phyloP scores from a whole-genome alignment of 805 yeast species.

The Aciculoconidium aculeatum region DNA sequence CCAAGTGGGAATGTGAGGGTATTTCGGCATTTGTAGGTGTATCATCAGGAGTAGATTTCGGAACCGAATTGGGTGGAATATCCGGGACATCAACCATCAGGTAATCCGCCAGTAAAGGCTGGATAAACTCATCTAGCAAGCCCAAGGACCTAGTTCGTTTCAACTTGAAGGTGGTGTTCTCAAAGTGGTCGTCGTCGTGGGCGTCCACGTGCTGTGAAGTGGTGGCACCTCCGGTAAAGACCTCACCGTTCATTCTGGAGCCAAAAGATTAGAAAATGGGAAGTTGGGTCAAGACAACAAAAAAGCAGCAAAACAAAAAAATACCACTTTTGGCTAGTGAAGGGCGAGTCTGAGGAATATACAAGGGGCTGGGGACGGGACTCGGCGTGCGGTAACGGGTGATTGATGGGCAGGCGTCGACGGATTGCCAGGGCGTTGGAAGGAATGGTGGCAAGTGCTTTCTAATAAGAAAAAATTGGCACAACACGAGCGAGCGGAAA shows the following conservation, averaged over 20 bases:
- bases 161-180: slow-evolving; percentile 62
- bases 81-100: no score
- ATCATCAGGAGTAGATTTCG: no score
- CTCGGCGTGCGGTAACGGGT: no score
- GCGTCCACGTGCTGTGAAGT: slow-evolving; percentile 68
- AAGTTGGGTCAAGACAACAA: slow-evolving; percentile 1
- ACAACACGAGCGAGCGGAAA: no score
- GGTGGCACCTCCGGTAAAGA: slow-evolving; percentile 54
- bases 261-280: slow-evolving; percentile 1
- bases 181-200: slow-evolving; percentile 62
- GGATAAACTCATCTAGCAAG: slow-evolving; percentile 62
- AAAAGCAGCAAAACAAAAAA: slow-evolving; percentile 1
- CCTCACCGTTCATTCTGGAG: slow-evolving; percentile 13
- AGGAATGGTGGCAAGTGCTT: no score
- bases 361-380: not conserved
- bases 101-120: slow-evolving; percentile 25
- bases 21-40: no score
- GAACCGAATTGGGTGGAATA: no score
- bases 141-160: slow-evolving; percentile 84
- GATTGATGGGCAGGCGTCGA: no score
- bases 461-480: no score
- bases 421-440: no score
- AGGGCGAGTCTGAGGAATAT: slow-evolving; percentile 1
- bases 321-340: not conserved
- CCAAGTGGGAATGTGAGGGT: no score